Evolutionary conservation across 495 filamentous ascomycete genomes (phyloP).

Genomic region (Pseudevernia furfuracea): DNA sequence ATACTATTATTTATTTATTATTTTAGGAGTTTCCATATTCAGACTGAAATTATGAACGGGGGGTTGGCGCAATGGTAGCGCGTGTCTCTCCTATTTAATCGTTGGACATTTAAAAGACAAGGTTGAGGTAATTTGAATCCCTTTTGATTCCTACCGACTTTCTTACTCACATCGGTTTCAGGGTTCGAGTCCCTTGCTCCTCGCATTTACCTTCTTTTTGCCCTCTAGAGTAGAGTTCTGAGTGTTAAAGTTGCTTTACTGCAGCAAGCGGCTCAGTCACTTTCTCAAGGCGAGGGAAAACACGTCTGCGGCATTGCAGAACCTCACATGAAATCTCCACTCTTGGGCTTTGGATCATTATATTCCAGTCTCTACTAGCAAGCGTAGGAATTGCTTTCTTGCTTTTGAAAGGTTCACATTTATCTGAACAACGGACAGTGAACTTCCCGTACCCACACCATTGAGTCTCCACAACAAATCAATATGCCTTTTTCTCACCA

Average conservation of each 20-base stretch:
- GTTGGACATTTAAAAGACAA: slow-evolving; percentile 26
- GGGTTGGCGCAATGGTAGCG: slow-evolving; percentile 37
- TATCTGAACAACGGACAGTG: neutral
- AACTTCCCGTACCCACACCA: neutral
- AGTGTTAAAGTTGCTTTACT: no score
- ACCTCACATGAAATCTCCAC: no score
- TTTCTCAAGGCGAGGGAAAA: no score
- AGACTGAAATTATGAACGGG: no score
- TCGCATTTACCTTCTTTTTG: no score
- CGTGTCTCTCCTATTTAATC: slow-evolving; percentile 36
- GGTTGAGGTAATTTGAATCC: slow-evolving; percentile 27
- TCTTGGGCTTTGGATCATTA: neutral
- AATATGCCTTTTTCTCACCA: slow-evolving; percentile 97
- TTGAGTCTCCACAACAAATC: no score
- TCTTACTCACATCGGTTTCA: neutral
- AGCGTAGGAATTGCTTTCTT: neutral
- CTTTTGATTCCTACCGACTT: neutral
- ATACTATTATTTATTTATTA: no score
- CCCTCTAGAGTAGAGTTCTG: no score
- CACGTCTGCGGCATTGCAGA: no score
- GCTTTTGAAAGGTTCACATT: neutral
- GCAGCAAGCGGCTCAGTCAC: no score
- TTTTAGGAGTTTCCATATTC: no score
- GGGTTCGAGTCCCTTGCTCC: slow-evolving; percentile 35
- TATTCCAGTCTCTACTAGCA: neutral